Evolutionary conservation across 441 rosid genomes (phyloP).

Genomic region (Adansonia rubrostipa): DNA sequence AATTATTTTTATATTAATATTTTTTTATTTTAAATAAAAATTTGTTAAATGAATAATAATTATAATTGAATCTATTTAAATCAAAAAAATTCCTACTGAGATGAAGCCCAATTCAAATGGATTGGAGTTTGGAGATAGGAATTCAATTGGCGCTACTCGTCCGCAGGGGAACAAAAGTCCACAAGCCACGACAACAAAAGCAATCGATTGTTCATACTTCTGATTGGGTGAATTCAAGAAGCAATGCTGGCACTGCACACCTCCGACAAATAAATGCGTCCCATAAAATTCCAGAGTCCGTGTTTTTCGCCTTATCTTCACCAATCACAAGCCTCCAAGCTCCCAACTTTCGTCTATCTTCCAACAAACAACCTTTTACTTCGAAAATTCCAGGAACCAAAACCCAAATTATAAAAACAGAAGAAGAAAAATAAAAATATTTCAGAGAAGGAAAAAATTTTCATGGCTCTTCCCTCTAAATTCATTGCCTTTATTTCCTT

Average conservation of each 20-base stretch:
- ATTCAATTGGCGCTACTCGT: neutral
- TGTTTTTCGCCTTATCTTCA: neutral
- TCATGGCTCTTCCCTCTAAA: conserved; percentile 44
- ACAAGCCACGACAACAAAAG: neutral
- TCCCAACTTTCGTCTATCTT: neutral
- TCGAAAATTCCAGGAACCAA: conserved; percentile 12
- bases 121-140: too few species aligned
- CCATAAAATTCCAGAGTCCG: neutral
- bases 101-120: too few species aligned
- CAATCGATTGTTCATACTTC: neutral
- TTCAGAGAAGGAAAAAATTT: neutral
- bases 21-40: too few species aligned
- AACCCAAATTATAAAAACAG: neutral
- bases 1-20: too few species aligned
- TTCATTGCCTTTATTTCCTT: conserved; percentile 19
- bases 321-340: conserved; percentile 16
- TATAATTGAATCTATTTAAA: too few species aligned
- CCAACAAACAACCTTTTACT: neutral
- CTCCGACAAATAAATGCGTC: neutral
- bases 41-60: too few species aligned
- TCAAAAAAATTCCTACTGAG: too few species aligned
- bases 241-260: neutral
- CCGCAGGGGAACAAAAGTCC: neutral
- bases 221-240: neutral
- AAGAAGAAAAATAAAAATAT: neutral